These are phyloP conservation scores for Syzygium jambos DNA, from an alignment of 345 rosid species.

Conservation along the genomic window DNA sequence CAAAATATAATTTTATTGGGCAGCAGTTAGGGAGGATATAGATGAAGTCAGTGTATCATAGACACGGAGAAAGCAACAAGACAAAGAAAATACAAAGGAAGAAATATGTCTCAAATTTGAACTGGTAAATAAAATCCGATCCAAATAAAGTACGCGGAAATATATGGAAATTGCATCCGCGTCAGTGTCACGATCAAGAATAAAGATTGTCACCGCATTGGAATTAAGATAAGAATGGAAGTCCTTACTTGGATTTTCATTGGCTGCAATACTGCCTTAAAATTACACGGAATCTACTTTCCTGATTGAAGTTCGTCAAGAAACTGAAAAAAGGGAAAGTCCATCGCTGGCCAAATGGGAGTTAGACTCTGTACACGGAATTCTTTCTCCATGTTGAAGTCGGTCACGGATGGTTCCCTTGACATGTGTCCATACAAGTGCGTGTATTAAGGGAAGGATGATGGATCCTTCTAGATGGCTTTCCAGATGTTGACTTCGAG, in stretches of 20 bases:
- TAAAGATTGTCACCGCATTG: neutral
- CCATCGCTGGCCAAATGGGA: neutral
- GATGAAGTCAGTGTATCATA: neutral
- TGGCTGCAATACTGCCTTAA: neutral
- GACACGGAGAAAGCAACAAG: neutral
- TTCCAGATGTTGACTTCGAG: too few relatives aligned
- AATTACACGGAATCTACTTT: neutral
- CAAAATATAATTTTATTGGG: neutral
- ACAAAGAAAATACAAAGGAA: neutral
- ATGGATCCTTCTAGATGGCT: too few relatives aligned
- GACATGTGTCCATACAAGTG: too few relatives aligned
- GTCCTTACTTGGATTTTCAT: neutral
- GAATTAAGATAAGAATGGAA: neutral
- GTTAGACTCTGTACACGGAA: neutral
- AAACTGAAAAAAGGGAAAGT: neutral
- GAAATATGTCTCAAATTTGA: neutral
- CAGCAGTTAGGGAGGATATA: neutral
- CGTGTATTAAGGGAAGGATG: too few relatives aligned
- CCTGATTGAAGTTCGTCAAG: neutral
- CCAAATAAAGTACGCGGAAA: rapidly evolving
- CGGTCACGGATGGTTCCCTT: too few relatives aligned
- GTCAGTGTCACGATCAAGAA: neutral
- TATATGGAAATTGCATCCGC: neutral
- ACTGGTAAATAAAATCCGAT: rapidly evolving
- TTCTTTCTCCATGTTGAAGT: neutral